These are phyloP conservation scores for Dacryopinax primogenitus DNA, from an alignment of 768 basidiomycete genomes.

Conservation along the genomic window DNA sequence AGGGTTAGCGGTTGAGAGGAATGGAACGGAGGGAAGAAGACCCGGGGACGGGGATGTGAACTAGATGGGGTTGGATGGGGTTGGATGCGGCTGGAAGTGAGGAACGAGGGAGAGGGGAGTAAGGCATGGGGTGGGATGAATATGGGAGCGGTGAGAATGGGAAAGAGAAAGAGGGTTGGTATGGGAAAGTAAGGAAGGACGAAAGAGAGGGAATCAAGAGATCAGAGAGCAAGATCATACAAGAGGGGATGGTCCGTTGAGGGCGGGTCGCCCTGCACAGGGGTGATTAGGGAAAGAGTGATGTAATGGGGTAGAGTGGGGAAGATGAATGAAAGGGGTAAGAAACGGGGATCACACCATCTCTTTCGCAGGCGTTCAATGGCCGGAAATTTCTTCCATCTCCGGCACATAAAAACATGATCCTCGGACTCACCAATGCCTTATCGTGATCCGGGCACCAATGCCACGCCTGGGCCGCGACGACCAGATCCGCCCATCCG, in stretches of 20 bases:
- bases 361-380: too few relatives aligned
- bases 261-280: too few relatives aligned
- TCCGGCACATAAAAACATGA: background rate
- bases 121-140: background rate
- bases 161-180: background rate
- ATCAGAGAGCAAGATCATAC: too few relatives aligned
- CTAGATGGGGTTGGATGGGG: background rate
- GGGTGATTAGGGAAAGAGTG: too few relatives aligned
- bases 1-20: background rate
- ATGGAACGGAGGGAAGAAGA: background rate
- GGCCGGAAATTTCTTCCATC: too few relatives aligned
- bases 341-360: too few relatives aligned
- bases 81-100: background rate
- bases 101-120: background rate
- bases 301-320: too few relatives aligned
- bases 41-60: background rate
- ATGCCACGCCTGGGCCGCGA: conserved; percentile 84
- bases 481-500: conserved; percentile 63
- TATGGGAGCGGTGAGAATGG: conserved; percentile 1
- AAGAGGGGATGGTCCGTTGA: too few relatives aligned
- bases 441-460: conserved; percentile 74
- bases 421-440: conserved; percentile 36
- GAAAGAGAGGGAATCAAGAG: too few relatives aligned
- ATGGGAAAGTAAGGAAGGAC: background rate
- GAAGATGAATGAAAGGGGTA: too few relatives aligned